Base-by-base conservation (phyloP, 371 early-diverging fungal species). In the Actinomortierella wolfii region DNA sequence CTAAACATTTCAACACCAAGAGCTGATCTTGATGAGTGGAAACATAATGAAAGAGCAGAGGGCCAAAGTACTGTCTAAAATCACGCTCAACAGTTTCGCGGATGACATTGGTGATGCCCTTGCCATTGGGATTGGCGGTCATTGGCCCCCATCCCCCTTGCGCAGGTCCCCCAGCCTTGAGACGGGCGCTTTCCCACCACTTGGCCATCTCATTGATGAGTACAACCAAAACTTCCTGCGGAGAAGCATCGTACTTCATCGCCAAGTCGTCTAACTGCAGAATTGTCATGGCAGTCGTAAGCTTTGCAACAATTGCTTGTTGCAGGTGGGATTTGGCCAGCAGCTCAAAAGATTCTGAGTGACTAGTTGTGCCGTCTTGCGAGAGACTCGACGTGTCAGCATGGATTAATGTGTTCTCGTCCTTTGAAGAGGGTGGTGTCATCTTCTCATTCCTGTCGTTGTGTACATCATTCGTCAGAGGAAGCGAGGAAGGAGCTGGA, bases 231-330 rank as follows among this genome's bases (percentile, higher is more conserved):
- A 86, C 61, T 9, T 68, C 70, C 4, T 78, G 75, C 5, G 76
- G 56, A 1, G 77, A 56, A 17, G 86, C 81, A 40, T 86, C 86
- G 54, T 84, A 81, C 62, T 86, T 86, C 20, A 83, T 51, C 62
- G 83, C 71, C 40, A 84, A 61, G 28, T 86, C 86, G 39, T 86
- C 86, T 23, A 86, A 66, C 51, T 83, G 83, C 14, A 86, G 56
- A 50, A 83, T 78, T 6, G 79, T 81, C 40, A 83, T 77, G 13
- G 84, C 84, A 26, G 83, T 78, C 2, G 83, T 84, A 52, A 86
- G 63, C 60, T 79, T 80, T 11, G 83, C 79, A 15, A 78, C 42
- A 18, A 81, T 64, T 1, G 86, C 84, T 61, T 86, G 86, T n/a
- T 78, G 78, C 14, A 86, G 59, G 63, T 82, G 82, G 28, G 83